These are phyloP conservation scores for Saccharomycopsis sp. DNA, from an alignment of 805 yeast genomes.

Conservation along the genomic window DNA sequence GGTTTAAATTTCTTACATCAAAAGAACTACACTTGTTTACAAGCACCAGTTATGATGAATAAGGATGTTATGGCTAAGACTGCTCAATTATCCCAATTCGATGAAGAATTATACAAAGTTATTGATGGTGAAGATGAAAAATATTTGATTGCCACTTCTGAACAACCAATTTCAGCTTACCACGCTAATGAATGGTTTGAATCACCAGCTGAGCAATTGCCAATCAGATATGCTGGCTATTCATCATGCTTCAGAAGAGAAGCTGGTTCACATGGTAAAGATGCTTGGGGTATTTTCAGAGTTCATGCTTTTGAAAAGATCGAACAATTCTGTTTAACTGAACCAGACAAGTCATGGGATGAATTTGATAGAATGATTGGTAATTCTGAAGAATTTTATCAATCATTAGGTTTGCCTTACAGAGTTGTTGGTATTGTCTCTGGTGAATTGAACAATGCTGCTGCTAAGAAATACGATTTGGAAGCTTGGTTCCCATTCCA, in stretches of 20 bases:
- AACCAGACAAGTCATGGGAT: conserved; percentile 97
- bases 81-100: conserved; percentile 96
- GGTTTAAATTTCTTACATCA: conserved; percentile 79
- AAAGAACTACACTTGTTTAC: conserved; percentile 81
- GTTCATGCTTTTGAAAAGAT: conserved; percentile 98
- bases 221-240: conserved; percentile 95
- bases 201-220: conserved; percentile 93
- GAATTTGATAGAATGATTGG: conserved; percentile 96
- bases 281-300: conserved; percentile 99
- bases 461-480: conserved; percentile 96
- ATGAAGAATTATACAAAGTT: conserved; percentile 96
- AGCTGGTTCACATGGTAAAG: conserved; percentile 99
- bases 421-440: conserved; percentile 97
- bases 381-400: conserved; percentile 85
- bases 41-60: conserved; percentile 99
- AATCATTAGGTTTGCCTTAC: conserved; percentile 88
- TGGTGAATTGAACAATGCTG: conserved; percentile 97
- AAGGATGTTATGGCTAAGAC: conserved; percentile 99
- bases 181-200: conserved; percentile 98
- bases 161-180: conserved; percentile 97
- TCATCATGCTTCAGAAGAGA: conserved; percentile 99
- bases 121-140: conserved; percentile 96
- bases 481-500: conserved; percentile 99
- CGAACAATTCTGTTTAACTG: conserved; percentile 92
- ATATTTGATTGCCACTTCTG: conserved; percentile 96